These are phyloP conservation scores for Chrysoporthe austroafricana DNA, from an alignment of 2,329 filamentous ascomycete genomes.

Conservation along the genomic window DNA sequence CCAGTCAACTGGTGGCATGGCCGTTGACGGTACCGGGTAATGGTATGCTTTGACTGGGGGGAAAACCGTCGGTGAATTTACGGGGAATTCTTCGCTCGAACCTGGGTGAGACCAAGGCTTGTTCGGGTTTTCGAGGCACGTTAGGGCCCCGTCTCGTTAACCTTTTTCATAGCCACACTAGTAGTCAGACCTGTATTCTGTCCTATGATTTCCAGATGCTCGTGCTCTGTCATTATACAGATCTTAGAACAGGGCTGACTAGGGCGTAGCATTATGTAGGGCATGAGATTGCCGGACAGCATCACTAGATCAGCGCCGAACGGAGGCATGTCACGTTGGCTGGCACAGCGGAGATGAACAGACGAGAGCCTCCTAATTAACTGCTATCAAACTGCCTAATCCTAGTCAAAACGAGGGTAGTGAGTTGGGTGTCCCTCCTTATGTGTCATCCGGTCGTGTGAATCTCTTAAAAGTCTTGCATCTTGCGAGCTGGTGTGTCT, in stretches of 20 bases:
- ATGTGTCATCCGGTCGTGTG: constrained; percentile 6
- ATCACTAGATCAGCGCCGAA: neutral
- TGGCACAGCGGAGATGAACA: neutral
- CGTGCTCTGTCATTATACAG: too few relatives aligned
- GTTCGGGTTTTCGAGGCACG: neutral
- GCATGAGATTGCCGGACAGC: neutral
- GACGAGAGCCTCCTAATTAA: constrained; percentile 2
- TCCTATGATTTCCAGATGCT: too few relatives aligned
- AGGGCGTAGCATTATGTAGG: too few relatives aligned
- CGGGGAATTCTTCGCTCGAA: neutral
- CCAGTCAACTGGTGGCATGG: too few relatives aligned
- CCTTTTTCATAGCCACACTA: neutral
- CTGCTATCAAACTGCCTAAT: constrained; percentile 26
- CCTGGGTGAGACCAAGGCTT: neutral
- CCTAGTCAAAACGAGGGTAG: constrained; percentile 22
- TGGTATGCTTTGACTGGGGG: too few relatives aligned
- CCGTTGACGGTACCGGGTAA: too few relatives aligned
- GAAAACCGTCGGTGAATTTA: too few relatives aligned
- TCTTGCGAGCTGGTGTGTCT: constrained; percentile 25
- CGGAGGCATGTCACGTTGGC: neutral
- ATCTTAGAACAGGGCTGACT: too few relatives aligned
- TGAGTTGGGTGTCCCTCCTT: constrained; percentile 13
- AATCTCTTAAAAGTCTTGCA: constrained; percentile 12
- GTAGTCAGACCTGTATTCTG: neutral
- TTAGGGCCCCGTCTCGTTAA: neutral